phyloP scores from a whole-genome alignment of 257 asterid species.

The Rauvolfia tetraphylla region DNA sequence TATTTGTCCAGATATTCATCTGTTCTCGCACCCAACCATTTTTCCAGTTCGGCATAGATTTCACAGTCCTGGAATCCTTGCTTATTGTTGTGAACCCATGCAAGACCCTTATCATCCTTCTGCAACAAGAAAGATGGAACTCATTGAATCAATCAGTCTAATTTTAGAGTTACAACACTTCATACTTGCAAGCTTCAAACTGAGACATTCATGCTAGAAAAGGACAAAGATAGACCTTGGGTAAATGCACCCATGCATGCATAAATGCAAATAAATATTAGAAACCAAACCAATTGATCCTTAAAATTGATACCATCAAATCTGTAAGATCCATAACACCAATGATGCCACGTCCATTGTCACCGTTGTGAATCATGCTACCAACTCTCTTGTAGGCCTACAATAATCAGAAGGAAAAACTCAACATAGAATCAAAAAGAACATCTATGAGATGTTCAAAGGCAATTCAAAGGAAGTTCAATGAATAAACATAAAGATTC shows the following conservation, averaged over 20 bases:
- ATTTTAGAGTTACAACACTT: neutral
- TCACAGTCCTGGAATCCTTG: constrained; percentile 88
- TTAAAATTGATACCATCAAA: constrained; percentile 47
- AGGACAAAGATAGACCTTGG: neutral
- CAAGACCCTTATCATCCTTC: constrained; percentile 56
- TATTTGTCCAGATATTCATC: constrained; percentile 59
- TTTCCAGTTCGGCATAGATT: constrained; percentile 72
- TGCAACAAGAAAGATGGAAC: constrained; percentile 24
- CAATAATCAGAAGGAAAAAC: constrained; percentile 7
- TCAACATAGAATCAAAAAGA: neutral
- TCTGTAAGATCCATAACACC: constrained; percentile 75
- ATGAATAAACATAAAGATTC: neutral
- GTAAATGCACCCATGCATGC: neutral
- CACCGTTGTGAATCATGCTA: constrained; percentile 77
- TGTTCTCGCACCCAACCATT: constrained; percentile 59
- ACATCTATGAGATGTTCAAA: neutral
- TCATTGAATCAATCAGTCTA: constrained; percentile 2
- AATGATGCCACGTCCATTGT: constrained; percentile 70
- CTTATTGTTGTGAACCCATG: constrained; percentile 82
- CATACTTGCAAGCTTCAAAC: neutral
- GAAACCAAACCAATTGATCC: neutral
- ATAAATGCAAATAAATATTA: neutral
- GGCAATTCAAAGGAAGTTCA: neutral
- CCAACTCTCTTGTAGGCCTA: constrained; percentile 91
- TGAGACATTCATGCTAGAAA: neutral